These are phyloP conservation scores for Mortierella sp. DNA, from an alignment of 371 early-diverging fungal genomes.

Conservation along the genomic window DNA sequence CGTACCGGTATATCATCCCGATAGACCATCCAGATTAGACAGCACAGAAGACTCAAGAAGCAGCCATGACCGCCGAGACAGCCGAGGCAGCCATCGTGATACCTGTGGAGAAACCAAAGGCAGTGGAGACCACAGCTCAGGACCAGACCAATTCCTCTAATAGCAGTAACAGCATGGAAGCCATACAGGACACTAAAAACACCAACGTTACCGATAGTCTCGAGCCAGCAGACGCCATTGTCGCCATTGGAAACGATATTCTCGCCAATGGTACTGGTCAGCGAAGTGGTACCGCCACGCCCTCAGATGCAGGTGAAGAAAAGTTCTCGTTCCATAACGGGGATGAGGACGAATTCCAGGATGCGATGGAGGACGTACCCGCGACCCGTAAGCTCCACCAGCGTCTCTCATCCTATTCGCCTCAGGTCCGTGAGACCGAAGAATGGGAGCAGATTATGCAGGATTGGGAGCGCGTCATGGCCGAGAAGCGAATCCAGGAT, in stretches of 20 bases:
- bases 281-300: constrained; percentile 19
- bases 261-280: constrained; percentile 27
- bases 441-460: constrained; percentile 55
- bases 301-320: constrained; percentile 16
- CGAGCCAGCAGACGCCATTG: constrained; percentile 33
- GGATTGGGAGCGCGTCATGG: constrained; percentile 55
- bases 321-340: constrained; percentile 28
- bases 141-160: neutral
- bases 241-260: constrained; percentile 49
- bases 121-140: neutral
- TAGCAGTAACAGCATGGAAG: neutral
- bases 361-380: constrained; percentile 43
- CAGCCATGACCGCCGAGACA: constrained; percentile 12
- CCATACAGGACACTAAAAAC: too few relatives aligned
- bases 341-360: constrained; percentile 40
- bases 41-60: too few relatives aligned
- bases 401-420: constrained; percentile 46
- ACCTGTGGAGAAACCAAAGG: neutral
- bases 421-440: constrained; percentile 41
- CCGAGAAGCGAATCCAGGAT: constrained; percentile 55
- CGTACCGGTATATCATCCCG: too few relatives aligned
- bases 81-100: constrained; percentile 1
- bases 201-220: constrained; percentile 22
- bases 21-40: too few relatives aligned
- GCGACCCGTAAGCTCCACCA: constrained; percentile 44